Percentiles rank a stretch among this genome's conserved stretches.
Conservation (phyloP, 257 asterid genomes). For the Sherardia arvensis region DNA sequence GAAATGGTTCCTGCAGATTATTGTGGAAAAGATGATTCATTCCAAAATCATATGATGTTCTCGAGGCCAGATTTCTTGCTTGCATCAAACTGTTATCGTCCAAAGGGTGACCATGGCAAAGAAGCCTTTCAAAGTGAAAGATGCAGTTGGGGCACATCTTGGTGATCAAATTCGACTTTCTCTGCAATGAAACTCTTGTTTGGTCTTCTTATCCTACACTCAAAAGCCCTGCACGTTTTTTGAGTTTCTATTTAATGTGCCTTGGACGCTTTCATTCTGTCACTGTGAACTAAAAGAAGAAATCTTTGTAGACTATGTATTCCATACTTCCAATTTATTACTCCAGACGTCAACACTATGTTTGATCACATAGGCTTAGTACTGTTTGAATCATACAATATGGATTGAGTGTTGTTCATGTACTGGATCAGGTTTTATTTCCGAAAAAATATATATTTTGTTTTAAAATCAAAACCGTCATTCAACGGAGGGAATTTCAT, state of each 20-base stretch:
- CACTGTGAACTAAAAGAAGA: constrained; percentile 2
- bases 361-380: not conserved
- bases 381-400: not conserved
- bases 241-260: constrained; percentile 3
- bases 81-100: constrained; percentile 36
- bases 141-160: constrained; percentile 30
- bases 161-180: constrained; percentile 18
- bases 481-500: no score
- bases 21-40: constrained; percentile 16
- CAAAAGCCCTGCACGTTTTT: constrained; percentile 5
- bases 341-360: not conserved
- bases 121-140: constrained; percentile 23
- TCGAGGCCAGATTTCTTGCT: constrained; percentile 49
- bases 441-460: no score
- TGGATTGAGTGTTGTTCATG: not conserved
- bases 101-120: constrained; percentile 20
- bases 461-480: no score
- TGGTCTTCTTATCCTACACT: not conserved
- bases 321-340: not conserved
- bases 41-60: constrained; percentile 24
- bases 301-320: not conserved
- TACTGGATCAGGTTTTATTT: not conserved
- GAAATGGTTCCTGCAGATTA: constrained; percentile 21
- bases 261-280: constrained; percentile 13
- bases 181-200: constrained; percentile 8